These are phyloP conservation scores for Botryosphaeria agaves DNA, from an alignment of 2,329 filamentous ascomycete species.

Conservation along the genomic window DNA sequence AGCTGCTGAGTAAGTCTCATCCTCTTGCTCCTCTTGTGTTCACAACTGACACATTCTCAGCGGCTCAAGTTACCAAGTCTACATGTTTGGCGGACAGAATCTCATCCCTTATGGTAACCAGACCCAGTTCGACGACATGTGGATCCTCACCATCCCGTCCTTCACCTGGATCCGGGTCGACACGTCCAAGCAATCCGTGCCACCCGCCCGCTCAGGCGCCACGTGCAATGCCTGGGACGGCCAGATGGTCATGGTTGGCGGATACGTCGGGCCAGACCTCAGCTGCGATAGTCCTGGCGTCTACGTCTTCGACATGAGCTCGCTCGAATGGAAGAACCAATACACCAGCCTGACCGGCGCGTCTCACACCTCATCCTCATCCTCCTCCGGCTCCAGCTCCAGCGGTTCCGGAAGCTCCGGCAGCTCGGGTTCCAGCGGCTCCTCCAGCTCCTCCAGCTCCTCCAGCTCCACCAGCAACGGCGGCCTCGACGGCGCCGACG, in stretches of 20 bases:
- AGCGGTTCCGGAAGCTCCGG: constrained; percentile 4
- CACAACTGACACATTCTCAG: constrained; percentile 10
- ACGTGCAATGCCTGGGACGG: constrained; percentile 63
- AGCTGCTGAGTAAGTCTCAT: constrained; percentile 37
- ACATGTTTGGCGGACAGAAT: constrained; percentile 64
- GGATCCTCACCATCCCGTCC: constrained; percentile 62
- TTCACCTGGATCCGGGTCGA: constrained; percentile 65
- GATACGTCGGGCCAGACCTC: constrained; percentile 42
- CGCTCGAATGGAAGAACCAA: constrained; percentile 47
- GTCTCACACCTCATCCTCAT: constrained; percentile 23
- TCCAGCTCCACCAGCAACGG: constrained; percentile 3
- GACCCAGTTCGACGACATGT: constrained; percentile 53
- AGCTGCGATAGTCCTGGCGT: constrained; percentile 51
- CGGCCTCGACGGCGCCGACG: constrained; percentile 12
- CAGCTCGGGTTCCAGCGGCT: constrained; percentile 2
- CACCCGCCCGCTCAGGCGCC: constrained; percentile 52
- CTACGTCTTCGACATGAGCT: constrained; percentile 62
- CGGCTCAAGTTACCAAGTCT: constrained; percentile 59
- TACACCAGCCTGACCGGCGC: constrained; percentile 49
- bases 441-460: constrained; percentile 4
- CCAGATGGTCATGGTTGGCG: constrained; percentile 66
- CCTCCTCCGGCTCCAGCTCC: constrained; percentile 9
- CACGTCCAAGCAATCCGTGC: constrained; percentile 23
- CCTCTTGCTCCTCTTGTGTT: background rate
- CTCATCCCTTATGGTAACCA: constrained; percentile 43